A percentile compares a stretch with the other conserved stretches of the same genome.
Evolutionary conservation across 2,329 filamentous ascomycete genomes (phyloP).

Genomic region (Cadophora sp.): DNA sequence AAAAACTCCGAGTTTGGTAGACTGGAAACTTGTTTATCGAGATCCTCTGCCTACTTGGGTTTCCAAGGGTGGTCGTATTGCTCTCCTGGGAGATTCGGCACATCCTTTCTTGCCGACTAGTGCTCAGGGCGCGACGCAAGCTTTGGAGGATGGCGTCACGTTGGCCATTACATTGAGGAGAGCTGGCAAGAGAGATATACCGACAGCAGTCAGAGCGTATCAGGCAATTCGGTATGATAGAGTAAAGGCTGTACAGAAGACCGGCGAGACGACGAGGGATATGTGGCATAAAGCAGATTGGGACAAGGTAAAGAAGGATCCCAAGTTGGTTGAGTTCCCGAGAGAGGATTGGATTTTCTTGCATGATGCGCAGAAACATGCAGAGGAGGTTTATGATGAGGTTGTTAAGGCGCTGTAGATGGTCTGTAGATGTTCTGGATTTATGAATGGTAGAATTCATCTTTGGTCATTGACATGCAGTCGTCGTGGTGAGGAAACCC

Average conservation of each 20-base stretch:
- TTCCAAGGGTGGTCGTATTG: constrained; percentile 40
- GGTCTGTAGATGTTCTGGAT: neutral
- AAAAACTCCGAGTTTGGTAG: constrained; percentile 38
- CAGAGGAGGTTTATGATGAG: constrained; percentile 34
- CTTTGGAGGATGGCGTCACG: constrained; percentile 49
- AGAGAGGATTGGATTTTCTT: constrained; percentile 35
- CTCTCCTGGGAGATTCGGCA: constrained; percentile 68
- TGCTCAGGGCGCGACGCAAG: constrained; percentile 64
- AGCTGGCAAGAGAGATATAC: constrained; percentile 34
- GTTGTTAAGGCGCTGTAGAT: constrained; percentile 8
- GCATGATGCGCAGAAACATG: constrained; percentile 39
- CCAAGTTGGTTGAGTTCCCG: constrained; percentile 33
- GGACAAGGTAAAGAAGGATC: constrained; percentile 36
- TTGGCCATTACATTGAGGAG: constrained; percentile 45
- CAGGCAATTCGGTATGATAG: constrained; percentile 37
- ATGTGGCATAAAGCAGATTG: constrained; percentile 39
- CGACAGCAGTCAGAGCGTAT: constrained; percentile 30
- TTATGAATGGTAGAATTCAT: neutral
- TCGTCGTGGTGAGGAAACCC: too few species aligned
- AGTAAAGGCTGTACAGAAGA: constrained; percentile 37
- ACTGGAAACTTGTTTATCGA: constrained; percentile 45
- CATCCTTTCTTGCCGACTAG: constrained; percentile 75
- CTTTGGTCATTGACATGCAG: neutral
- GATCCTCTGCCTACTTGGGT: constrained; percentile 43
- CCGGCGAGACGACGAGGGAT: constrained; percentile 37